Evolutionary conservation across 768 basidiomycete genomes (phyloP), one percentile per base, ranked within the genome.

Genomic region (Terana coerulea): DNA sequence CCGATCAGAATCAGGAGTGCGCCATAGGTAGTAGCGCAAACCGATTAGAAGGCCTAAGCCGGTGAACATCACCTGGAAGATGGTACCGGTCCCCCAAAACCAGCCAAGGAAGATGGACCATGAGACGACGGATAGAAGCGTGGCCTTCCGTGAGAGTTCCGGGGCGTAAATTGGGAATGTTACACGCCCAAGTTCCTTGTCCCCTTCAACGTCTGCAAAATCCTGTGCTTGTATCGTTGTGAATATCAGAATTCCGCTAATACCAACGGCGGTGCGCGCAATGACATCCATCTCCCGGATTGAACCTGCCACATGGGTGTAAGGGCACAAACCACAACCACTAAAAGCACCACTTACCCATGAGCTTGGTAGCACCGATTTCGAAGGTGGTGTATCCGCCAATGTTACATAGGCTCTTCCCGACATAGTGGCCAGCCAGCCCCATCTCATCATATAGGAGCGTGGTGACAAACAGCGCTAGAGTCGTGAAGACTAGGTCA

Each of bases 161-260:
- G 78, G 78, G 29, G 70, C 68, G 28, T 69, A 67, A 45, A 79
- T 74, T 78, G 77, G n/a, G 21, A 79, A 58, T 0, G 77, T 79
- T 1, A 63, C 19, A 3, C 77, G 67, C 0, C 73, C 72, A 0
- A 64, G 62, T n/a, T 64, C 44, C 4, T 59, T 57, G 43, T 78
- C 78, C 0, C 77, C 77, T 17, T 65, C 63, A 11, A 69, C 57
- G 47, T 79, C 78, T 25, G 72, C 66, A 50, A 74, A 79, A 50
- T 79, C 78, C 59, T 77, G 74, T 2, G 74, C 70, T 19, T 78
- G 76, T 9, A 77, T 72, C 3, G 76, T 78, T 0, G 76, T 75
- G 2, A 70, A 59, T 29, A 77, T 67, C 11, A 76, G 69, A 0
- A 65, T 64, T 5, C 68, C 63, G 22, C 71, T 74, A 40, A 73